Conservation (phyloP, 805 yeast species). For the Limtongozyma cylindracea region DNA sequence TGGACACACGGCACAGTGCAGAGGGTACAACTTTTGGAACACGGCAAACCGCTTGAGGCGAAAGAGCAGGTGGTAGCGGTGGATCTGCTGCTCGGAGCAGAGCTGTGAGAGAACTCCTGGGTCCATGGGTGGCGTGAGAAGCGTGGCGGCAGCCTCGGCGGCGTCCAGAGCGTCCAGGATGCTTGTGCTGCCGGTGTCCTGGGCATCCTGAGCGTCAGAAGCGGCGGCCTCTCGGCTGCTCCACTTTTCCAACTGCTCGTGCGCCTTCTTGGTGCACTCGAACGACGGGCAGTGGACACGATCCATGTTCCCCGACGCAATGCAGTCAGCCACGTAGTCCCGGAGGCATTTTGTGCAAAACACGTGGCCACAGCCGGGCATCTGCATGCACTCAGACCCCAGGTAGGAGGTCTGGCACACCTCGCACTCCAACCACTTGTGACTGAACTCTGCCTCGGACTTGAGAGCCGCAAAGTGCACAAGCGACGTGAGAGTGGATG, state of each 20-base stretch:
- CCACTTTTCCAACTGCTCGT: background rate
- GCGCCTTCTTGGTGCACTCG: slow-evolving; percentile 11
- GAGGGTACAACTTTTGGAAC: too few species aligned
- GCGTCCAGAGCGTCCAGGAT: too few species aligned
- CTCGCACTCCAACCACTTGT: slow-evolving; percentile 20
- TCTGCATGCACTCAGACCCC: slow-evolving; percentile 13
- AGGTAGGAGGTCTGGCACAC: slow-evolving; percentile 25
- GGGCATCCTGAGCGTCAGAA: slow-evolving; percentile 9
- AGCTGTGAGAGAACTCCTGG: slow-evolving; percentile 9
- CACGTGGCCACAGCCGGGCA: slow-evolving; percentile 6
- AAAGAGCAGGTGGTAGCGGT: too few species aligned
- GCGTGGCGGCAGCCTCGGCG: too few species aligned
- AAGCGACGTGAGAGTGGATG: too few species aligned
- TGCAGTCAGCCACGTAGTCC: slow-evolving; percentile 6
- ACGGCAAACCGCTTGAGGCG: too few species aligned
- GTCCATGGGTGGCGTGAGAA: slow-evolving; percentile 17
- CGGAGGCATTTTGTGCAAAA: slow-evolving; percentile 3
- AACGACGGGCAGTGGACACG: slow-evolving; percentile 34
- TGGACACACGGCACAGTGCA: too few species aligned
- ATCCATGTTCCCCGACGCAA: slow-evolving; percentile 20
- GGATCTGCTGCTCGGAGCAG: too few species aligned
- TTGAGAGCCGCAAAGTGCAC: too few species aligned
- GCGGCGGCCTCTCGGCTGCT: slow-evolving; percentile 3
- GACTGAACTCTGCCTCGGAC: slow-evolving; percentile 8
- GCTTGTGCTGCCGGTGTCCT: too few species aligned